phyloP scores from a whole-genome alignment of 2,329 filamentous ascomycete genomes.

The Diplodia intermedia region DNA sequence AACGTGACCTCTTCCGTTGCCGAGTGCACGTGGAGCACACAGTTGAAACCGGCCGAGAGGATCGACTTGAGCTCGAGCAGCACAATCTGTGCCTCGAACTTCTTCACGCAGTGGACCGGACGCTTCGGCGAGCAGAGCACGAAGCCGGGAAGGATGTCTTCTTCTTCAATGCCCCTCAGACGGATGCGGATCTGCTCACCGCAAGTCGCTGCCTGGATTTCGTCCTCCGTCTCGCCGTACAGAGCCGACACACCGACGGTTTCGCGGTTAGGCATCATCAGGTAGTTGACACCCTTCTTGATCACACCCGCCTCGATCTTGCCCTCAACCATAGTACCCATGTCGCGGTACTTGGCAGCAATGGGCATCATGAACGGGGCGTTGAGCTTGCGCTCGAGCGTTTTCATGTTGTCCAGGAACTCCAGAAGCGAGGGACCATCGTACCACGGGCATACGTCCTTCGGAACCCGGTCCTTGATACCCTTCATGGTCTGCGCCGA shows the following conservation, averaged over 20 bases:
- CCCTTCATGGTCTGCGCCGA: slow-evolving; percentile 85
- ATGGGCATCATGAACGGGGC: slow-evolving; percentile 99
- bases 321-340: slow-evolving; percentile 97
- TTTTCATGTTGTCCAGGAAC: slow-evolving; percentile 91
- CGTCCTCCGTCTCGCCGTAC: slow-evolving; percentile 96
- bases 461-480: slow-evolving; percentile 86
- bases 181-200: slow-evolving; percentile 95
- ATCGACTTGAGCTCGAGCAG: slow-evolving; percentile 95
- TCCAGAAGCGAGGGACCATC: slow-evolving; percentile 89
- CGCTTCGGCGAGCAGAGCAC: slow-evolving; percentile 95
- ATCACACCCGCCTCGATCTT: slow-evolving; percentile 95
- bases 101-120: slow-evolving; percentile 84
- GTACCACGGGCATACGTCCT: slow-evolving; percentile 81
- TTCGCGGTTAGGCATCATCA: slow-evolving; percentile 96
- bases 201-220: slow-evolving; percentile 79
- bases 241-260: slow-evolving; percentile 80
- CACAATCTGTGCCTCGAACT: slow-evolving; percentile 95
- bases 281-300: slow-evolving; percentile 83
- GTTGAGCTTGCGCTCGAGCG: slow-evolving; percentile 93
- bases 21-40: slow-evolving; percentile 94
- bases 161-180: slow-evolving; percentile 93
- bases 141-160: slow-evolving; percentile 94
- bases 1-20: slow-evolving; percentile 98
- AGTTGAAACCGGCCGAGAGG: slow-evolving; percentile 93
- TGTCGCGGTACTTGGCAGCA: slow-evolving; percentile 93